These are phyloP conservation scores for Colletotrichum sp. DNA, from an alignment of 2,329 filamentous ascomycete genomes.

Conservation along the genomic window DNA sequence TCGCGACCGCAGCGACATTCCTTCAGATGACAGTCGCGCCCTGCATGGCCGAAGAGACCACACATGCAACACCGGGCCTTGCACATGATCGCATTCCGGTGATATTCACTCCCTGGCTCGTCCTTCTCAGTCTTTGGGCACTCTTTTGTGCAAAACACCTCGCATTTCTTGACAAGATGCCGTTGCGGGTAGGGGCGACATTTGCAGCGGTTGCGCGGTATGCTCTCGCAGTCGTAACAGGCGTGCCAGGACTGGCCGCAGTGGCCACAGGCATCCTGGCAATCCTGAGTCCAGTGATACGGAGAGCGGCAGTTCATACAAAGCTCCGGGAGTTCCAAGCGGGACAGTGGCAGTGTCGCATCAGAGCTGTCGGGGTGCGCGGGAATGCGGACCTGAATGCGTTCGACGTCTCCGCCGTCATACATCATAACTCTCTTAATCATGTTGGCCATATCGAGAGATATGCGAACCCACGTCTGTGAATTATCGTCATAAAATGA, in stretches of 20 bases:
- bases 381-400: neutral
- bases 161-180: slow-evolving; percentile 36
- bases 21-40: slow-evolving; percentile 36
- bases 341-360: too few species aligned
- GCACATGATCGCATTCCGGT: slow-evolving; percentile 42
- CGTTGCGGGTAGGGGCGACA: slow-evolving; percentile 41
- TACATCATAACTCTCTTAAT: neutral
- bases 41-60: slow-evolving; percentile 39
- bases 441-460: neutral
- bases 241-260: slow-evolving; percentile 35
- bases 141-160: slow-evolving; percentile 34
- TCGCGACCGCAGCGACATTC: slow-evolving; percentile 38
- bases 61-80: slow-evolving; percentile 45
- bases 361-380: neutral
- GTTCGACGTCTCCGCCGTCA: neutral
- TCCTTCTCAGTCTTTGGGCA: slow-evolving; percentile 30
- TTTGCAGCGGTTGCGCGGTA: slow-evolving; percentile 40
- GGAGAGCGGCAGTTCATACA: slow-evolving; percentile 31
- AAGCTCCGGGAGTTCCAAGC: neutral
- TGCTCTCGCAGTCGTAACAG: slow-evolving; percentile 30
- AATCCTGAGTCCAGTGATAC: slow-evolving; percentile 29
- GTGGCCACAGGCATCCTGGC: slow-evolving; percentile 35
- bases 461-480: neutral
- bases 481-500: neutral
- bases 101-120: slow-evolving; percentile 27